Conservation (phyloP, 1,139 yeast species). For the Debaryomyces subglobosus region DNA sequence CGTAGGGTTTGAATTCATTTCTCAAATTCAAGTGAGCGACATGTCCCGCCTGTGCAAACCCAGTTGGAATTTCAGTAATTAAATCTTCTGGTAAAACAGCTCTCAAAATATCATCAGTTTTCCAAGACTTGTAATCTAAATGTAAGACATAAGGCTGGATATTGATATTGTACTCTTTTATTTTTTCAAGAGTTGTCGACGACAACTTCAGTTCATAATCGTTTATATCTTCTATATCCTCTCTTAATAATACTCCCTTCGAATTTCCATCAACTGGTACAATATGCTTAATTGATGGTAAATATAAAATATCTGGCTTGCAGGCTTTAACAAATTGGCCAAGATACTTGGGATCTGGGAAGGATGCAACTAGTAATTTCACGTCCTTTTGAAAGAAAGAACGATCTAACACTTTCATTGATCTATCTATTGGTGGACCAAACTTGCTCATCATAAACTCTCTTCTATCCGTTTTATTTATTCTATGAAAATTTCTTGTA, state of each 20-base stretch:
- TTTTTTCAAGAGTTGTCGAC: constrained; percentile 40
- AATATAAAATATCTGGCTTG: constrained; percentile 57
- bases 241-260: constrained; percentile 68
- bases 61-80: constrained; percentile 78
- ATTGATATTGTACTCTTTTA: constrained; percentile 50
- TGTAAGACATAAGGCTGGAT: constrained; percentile 57
- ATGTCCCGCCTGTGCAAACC: constrained; percentile 94
- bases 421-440: constrained; percentile 69
- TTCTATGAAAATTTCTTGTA: constrained; percentile 18
- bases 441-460: constrained; percentile 35
- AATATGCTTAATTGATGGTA: constrained; percentile 70
- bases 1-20: constrained; percentile 84
- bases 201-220: constrained; percentile 46
- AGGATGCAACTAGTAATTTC: constrained; percentile 65
- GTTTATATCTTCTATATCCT: constrained; percentile 45
- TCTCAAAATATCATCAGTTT: constrained; percentile 77
- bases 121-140: constrained; percentile 82
- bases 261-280: constrained; percentile 46
- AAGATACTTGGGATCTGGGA: constrained; percentile 66
- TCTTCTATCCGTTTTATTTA: constrained; percentile 31
- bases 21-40: constrained; percentile 90
- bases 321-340: constrained; percentile 58
- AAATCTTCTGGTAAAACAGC: constrained; percentile 76
- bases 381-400: constrained; percentile 58
- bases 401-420: constrained; percentile 68